Percentiles rank a stretch among this genome's conserved stretches.
These are phyloP conservation scores for Ilyonectria destructans DNA, from an alignment of 2,329 filamentous ascomycete genomes.

Conservation along the genomic window DNA sequence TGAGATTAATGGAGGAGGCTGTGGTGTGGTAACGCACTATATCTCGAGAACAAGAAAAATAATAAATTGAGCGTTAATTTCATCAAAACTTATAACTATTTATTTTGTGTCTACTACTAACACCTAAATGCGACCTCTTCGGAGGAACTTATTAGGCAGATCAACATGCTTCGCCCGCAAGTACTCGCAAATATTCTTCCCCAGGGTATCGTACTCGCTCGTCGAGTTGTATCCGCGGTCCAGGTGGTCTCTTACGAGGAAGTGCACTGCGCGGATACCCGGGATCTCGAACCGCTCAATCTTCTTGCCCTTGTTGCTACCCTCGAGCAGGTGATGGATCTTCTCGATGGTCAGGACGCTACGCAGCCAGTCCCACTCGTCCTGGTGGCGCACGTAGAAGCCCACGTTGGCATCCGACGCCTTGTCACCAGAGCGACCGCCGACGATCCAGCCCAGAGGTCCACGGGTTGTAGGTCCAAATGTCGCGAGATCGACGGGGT, in stretches of 20 bases:
- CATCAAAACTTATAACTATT: slow-evolving; percentile 2
- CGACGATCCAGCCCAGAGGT: slow-evolving; percentile 49
- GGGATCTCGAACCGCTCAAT: slow-evolving; percentile 35
- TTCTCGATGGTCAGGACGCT: slow-evolving; percentile 56
- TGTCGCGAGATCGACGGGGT: slow-evolving; percentile 34
- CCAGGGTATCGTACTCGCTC: slow-evolving; percentile 59
- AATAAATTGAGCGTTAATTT: slow-evolving; percentile 2
- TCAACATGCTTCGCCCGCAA: slow-evolving; percentile 60
- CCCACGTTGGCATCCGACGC: slow-evolving; percentile 57
- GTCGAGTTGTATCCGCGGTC: slow-evolving; percentile 59
- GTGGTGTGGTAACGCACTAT: slow-evolving; percentile 13
- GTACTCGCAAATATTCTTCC: slow-evolving; percentile 62
- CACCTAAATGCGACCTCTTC: slow-evolving; percentile 52
- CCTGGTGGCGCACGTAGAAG: slow-evolving; percentile 59
- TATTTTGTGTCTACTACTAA: not conserved
- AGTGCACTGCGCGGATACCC: slow-evolving; percentile 50
- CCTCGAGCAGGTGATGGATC: slow-evolving; percentile 53
- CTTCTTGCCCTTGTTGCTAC: slow-evolving; percentile 34
- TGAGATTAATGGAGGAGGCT: slow-evolving; percentile 48
- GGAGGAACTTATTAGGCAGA: slow-evolving; percentile 59
- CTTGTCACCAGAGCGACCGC: slow-evolving; percentile 46
- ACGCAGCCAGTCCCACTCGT: slow-evolving; percentile 63
- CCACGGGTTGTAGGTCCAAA: slow-evolving; percentile 45
- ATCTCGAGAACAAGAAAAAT: too few species aligned
- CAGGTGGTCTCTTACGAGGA: slow-evolving; percentile 61